Conservation (phyloP, 2,329 filamentous ascomycete species). For the Celoporthe dispersa region DNA sequence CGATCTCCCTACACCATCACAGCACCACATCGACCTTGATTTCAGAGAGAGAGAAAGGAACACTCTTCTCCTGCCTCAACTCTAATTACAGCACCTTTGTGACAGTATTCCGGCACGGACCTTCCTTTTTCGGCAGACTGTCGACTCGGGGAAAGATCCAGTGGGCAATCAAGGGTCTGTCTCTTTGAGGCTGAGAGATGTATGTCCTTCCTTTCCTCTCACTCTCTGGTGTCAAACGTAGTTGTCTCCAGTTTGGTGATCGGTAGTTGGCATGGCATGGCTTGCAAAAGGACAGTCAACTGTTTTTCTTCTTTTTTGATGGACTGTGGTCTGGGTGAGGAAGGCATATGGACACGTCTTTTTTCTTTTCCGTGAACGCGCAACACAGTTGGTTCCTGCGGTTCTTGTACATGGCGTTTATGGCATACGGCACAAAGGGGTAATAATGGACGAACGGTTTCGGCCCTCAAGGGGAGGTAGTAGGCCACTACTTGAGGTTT, state of each 20-base stretch:
- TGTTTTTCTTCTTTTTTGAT: not conserved
- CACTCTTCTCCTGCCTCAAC: not conserved
- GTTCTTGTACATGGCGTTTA: slow-evolving; percentile 1
- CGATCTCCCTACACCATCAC: not conserved
- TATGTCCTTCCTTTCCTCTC: not conserved
- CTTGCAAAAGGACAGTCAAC: not conserved
- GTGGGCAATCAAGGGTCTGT: not conserved
- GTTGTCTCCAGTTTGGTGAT: not conserved
- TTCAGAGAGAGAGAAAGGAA: not conserved
- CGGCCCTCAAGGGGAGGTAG: not conserved
- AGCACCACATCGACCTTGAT: not conserved
- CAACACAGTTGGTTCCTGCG: not conserved
- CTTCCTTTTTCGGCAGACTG: not conserved
- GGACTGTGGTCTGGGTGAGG: not conserved
- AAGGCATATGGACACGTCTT: not conserved
- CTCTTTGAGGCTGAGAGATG: not conserved
- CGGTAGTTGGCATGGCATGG: not conserved
- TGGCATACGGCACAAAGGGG: not conserved
- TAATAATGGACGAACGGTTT: not conserved
- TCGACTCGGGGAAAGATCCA: not conserved
- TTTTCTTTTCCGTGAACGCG: not conserved
- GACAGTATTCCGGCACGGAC: not conserved
- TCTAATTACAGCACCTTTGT: not conserved
- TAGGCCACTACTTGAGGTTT: not conserved
- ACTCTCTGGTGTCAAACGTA: not conserved